Conservation (phyloP, 192 early-diverging fungal genomes). For the Chytriomyces confervae region DNA sequence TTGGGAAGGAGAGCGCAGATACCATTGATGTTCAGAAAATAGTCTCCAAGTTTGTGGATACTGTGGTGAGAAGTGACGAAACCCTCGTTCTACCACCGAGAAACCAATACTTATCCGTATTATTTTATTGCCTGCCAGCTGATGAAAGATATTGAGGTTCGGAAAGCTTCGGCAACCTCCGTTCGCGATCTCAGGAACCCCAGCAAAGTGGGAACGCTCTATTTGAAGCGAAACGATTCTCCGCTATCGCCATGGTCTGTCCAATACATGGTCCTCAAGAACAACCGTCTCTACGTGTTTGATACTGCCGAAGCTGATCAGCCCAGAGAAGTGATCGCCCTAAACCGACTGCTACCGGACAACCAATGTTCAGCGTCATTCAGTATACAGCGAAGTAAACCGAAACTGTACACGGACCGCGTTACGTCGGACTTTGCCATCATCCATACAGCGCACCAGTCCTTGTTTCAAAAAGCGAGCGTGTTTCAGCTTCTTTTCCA, state of each 20-base stretch:
- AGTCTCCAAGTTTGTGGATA: constrained; percentile 43
- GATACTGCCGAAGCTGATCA: constrained; percentile 38
- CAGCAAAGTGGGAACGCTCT: constrained; percentile 42
- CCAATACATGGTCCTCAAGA: constrained; percentile 45
- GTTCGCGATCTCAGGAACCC: constrained; percentile 28
- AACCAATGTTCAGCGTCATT: neutral
- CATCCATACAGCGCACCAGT: constrained; percentile 47
- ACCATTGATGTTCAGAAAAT: constrained; percentile 40
- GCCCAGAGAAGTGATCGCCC: constrained; percentile 26
- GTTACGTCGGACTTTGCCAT: constrained; percentile 37
- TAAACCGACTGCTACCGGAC: neutral
- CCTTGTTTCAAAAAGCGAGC: constrained; percentile 47
- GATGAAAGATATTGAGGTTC: constrained; percentile 30
- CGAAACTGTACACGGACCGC: constrained; percentile 19
- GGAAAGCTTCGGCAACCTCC: constrained; percentile 31
- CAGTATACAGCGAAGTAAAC: neutral
- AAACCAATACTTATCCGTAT: neutral
- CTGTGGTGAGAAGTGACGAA: constrained; percentile 17
- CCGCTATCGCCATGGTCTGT: constrained; percentile 45
- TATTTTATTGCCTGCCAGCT: constrained; percentile 21
- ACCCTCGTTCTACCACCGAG: neutral
- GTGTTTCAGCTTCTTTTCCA: constrained; percentile 50
- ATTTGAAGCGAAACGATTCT: constrained; percentile 48
- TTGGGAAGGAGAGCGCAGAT: constrained; percentile 30
- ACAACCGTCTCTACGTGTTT: constrained; percentile 45